A percentile compares a stretch with the other conserved stretches of the same genome.
These are phyloP conservation scores for Ophiobolus disseminans DNA, from an alignment of 2,329 filamentous ascomycete genomes.

Conservation along the genomic window DNA sequence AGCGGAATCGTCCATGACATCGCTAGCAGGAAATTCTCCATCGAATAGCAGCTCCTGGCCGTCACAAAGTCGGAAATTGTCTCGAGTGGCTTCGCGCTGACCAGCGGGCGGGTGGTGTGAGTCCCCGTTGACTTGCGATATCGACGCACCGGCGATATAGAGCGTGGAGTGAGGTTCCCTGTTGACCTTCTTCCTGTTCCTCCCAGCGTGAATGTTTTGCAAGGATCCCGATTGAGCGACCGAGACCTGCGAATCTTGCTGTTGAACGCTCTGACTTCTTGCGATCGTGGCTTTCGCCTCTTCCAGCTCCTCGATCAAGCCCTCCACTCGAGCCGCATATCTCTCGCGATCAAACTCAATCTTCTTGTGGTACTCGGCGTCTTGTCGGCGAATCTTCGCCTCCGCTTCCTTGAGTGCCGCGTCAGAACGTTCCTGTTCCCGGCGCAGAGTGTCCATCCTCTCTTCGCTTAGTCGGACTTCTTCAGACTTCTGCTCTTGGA, in stretches of 20 bases:
- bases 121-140: not conserved
- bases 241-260: not conserved
- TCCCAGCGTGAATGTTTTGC: slow-evolving; percentile 7
- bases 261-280: not conserved
- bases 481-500: slow-evolving; percentile 2
- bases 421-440: slow-evolving; percentile 8
- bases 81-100: too few species aligned
- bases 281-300: not conserved
- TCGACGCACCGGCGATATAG: slow-evolving; percentile 1
- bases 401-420: slow-evolving; percentile 21
- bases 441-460: not conserved
- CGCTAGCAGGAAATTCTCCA: slow-evolving; percentile 8
- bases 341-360: slow-evolving; percentile 21
- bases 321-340: slow-evolving; percentile 6
- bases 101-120: too few species aligned
- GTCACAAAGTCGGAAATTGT: too few species aligned
- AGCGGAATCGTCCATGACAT: not conserved
- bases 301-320: not conserved
- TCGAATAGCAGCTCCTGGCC: too few species aligned
- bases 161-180: slow-evolving; percentile 23
- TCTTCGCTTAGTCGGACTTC: slow-evolving; percentile 6
- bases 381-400: slow-evolving; percentile 13
- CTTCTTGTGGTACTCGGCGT: slow-evolving; percentile 19
- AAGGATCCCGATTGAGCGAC: not conserved
- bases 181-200: slow-evolving; percentile 27